A percentile compares a stretch with the other conserved stretches of the same genome.
Conservation (phyloP, 495 filamentous ascomycete species). For the Aspergillus kassunensis region DNA sequence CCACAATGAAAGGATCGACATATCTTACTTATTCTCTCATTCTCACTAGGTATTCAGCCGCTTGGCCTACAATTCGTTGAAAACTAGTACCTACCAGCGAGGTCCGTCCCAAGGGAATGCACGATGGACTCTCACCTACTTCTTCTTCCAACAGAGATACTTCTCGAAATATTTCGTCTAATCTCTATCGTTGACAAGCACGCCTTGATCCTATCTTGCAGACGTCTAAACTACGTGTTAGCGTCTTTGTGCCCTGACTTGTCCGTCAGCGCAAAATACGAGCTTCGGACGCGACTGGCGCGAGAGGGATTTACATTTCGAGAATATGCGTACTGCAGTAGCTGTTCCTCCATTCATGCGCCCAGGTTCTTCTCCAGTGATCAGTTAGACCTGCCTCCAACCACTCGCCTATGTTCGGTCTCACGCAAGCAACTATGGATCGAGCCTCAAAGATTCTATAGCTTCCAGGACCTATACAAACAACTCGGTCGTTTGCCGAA, state of each 20-base stretch:
- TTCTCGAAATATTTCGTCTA: not conserved
- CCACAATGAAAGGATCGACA: not conserved
- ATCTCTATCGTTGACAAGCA: not conserved
- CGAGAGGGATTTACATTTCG: slow-evolving; percentile 1
- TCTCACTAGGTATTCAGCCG: not conserved
- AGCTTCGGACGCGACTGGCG: not conserved
- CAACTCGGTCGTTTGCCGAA: not conserved
- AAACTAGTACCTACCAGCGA: no score
- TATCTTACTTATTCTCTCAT: not conserved
- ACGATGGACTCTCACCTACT: not conserved
- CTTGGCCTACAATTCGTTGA: no score
- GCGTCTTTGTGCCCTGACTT: not conserved
- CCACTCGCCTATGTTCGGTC: not conserved
- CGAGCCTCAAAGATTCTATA: not conserved
- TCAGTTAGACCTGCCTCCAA: not conserved
- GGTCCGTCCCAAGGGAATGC: not conserved
- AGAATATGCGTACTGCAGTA: not conserved
- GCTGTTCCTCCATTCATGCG: not conserved
- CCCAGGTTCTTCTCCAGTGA: not conserved
- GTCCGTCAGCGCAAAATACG: not conserved
- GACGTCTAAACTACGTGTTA: not conserved
- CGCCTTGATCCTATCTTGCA: not conserved
- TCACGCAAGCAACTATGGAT: not conserved
- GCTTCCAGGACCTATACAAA: not conserved
- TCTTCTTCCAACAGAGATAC: slow-evolving; percentile 3